These are phyloP conservation scores for Melastoma candidum DNA, from an alignment of 441 rosid species.

Conservation along the genomic window DNA sequence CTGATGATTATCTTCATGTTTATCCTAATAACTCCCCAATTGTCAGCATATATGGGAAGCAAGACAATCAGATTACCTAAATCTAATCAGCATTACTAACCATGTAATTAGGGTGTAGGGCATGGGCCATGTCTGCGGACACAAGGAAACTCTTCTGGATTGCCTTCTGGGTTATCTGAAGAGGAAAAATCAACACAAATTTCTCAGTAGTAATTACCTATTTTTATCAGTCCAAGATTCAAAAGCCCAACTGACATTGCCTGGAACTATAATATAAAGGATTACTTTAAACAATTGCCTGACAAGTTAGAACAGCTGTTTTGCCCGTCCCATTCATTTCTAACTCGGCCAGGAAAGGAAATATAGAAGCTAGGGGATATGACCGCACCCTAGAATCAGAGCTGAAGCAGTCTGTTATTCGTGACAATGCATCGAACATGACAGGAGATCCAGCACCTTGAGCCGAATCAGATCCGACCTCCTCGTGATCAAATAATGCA, in stretches of 20 bases:
- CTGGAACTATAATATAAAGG: too few relatives aligned
- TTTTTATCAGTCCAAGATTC: too few relatives aligned
- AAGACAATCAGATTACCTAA: too few relatives aligned
- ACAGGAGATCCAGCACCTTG: conserved; percentile 98
- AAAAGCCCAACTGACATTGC: too few relatives aligned
- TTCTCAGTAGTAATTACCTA: too few relatives aligned
- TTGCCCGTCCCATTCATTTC: too few relatives aligned
- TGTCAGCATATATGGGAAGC: conserved; percentile 5
- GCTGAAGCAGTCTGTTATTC: conserved; percentile 62
- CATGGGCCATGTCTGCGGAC: conserved; percentile 99
- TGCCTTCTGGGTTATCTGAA: conserved; percentile 79
- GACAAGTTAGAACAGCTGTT: too few relatives aligned
- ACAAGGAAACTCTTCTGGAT: conserved; percentile 84
- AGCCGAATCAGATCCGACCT: conserved; percentile 91
- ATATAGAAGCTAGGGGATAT: not conserved
- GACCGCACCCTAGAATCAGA: conserved; percentile 54
- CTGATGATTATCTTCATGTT: conserved; percentile 94
- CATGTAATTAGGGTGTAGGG: conserved; percentile 90
- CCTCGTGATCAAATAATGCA: conserved; percentile 97
- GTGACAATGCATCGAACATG: conserved; percentile 89
- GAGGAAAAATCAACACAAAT: conserved; percentile 8
- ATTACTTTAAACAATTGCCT: too few relatives aligned
- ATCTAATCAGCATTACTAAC: conserved; percentile 20
- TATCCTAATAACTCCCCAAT: conserved; percentile 42
- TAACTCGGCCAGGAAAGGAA: not conserved